phyloP scores from a whole-genome alignment of 2,329 filamentous ascomycete species.

The Amylocarpus encephaloides region DNA sequence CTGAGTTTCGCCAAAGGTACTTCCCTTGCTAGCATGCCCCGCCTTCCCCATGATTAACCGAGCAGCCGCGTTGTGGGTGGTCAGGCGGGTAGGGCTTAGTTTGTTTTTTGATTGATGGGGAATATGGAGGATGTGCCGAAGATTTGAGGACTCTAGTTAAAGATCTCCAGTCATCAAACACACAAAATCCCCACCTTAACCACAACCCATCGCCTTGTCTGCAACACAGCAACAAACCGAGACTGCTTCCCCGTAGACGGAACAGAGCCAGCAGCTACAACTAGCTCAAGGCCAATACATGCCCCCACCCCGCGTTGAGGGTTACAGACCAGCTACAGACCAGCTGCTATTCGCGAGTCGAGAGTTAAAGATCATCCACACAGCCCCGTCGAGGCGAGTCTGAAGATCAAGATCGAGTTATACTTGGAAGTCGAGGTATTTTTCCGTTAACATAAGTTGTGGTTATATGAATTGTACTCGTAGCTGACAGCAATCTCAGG shows the following conservation, averaged over 20 bases:
- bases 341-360: conserved; percentile 25
- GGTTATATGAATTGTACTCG: not conserved
- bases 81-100: too few species aligned
- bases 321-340: conserved; percentile 13
- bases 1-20: too few species aligned
- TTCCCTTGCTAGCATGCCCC: too few species aligned
- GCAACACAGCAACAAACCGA: not conserved
- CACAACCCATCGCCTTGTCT: not conserved
- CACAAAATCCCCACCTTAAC: not conserved
- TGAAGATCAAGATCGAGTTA: conserved; percentile 36
- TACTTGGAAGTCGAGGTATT: conserved; percentile 32
- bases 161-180: not conserved
- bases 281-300: not conserved
- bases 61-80: too few species aligned
- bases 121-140: too few species aligned
- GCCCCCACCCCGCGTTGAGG: conserved; percentile 11
- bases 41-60: too few species aligned
- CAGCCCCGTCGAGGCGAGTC: conserved; percentile 28
- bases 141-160: too few species aligned
- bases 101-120: too few species aligned
- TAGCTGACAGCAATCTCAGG: conserved; percentile 5
- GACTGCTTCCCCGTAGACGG: too few species aligned
- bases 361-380: conserved; percentile 33
- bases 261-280: conserved; percentile 3
- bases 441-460: not conserved